phyloP scores from a whole-genome alignment of 2,329 filamentous ascomycete genomes.

The Nemania bipapillata region DNA sequence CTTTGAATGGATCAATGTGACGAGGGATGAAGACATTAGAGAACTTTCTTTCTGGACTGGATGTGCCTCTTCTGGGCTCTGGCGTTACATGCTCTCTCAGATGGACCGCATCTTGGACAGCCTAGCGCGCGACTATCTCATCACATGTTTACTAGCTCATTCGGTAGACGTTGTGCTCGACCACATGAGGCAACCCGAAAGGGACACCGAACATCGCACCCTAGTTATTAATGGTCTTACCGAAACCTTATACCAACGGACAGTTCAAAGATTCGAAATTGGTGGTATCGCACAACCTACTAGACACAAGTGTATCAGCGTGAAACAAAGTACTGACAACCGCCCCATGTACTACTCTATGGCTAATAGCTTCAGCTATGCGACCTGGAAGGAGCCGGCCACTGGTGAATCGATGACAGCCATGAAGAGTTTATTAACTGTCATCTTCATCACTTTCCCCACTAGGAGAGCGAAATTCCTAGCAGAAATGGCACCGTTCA shows the following conservation, averaged over 20 bases:
- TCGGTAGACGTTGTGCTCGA: background rate
- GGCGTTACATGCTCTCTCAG: background rate
- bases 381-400: conserved; percentile 5
- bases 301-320: background rate
- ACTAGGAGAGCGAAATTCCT: too few species aligned
- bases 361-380: background rate
- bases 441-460: background rate
- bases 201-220: background rate
- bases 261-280: background rate
- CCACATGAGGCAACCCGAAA: too few species aligned
- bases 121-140: background rate
- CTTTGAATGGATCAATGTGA: background rate
- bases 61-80: rapidly evolving
- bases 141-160: background rate
- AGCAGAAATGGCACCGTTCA: background rate
- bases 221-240: background rate
- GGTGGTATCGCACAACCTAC: background rate
- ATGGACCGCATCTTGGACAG: background rate
- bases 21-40: background rate
- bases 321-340: too few species aligned
- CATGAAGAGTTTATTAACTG: background rate
- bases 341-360: background rate
- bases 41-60: background rate
- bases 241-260: background rate
- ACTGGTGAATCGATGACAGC: background rate